Percentiles rank a stretch among this genome's conserved stretches.
Conservation (phyloP, 2,329 filamentous ascomycete species). For the Orbilia oligospora region DNA sequence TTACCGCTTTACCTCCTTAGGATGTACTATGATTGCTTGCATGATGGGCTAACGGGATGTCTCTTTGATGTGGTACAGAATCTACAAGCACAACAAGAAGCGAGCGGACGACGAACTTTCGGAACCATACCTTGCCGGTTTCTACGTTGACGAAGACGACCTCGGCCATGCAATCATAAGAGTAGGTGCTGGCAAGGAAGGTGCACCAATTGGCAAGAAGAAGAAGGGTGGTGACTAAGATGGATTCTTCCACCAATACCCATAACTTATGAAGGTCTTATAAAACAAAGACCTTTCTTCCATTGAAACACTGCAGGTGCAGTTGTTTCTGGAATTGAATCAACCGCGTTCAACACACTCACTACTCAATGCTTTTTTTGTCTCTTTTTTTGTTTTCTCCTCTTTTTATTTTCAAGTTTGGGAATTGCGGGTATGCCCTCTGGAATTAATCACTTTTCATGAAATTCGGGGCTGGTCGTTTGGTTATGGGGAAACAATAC, state of each 20-base stretch:
- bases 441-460: conserved; percentile 37
- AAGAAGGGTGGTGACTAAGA: conserved; percentile 72
- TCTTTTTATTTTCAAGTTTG: conserved; percentile 7
- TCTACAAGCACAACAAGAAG: conserved; percentile 62
- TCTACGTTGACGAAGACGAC: conserved; percentile 96
- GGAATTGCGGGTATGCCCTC: conserved; percentile 26
- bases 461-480: background rate
- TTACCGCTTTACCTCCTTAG: background rate
- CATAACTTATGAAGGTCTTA: no score
- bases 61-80: conserved; percentile 19
- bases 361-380: conserved; percentile 18
- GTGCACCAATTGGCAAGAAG: conserved; percentile 73
- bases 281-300: background rate
- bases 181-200: conserved; percentile 84
- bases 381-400: conserved; percentile 8
- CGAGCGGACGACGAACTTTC: conserved; percentile 94
- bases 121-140: conserved; percentile 87
- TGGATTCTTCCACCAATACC: background rate
- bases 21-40: no score
- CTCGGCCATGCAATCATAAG: conserved; percentile 85
- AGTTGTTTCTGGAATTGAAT: conserved; percentile 14
- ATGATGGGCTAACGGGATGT: conserved; percentile 49
- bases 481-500: conserved; percentile 8
- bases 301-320: conserved; percentile 32
- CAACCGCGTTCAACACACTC: conserved; percentile 8